Evolutionary conservation across 441 rosid genomes (phyloP), one percentile per base, ranked within the genome.

Genomic region (Syzygium malaccense): DNA sequence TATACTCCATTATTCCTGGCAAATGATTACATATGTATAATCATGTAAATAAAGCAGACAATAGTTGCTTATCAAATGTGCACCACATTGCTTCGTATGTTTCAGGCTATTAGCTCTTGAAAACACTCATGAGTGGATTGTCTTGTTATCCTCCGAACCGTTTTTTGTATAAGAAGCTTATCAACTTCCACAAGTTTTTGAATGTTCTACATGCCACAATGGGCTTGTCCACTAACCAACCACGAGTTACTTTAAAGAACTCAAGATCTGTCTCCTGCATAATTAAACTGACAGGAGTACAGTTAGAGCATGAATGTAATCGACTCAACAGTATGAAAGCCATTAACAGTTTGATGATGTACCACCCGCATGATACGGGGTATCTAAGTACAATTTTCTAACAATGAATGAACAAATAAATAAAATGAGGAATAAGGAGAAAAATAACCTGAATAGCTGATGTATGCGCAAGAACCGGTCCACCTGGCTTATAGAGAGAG

Each of bases 401-500:
- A 75, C 83, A 41, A 41, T 23, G 17, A 41, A 75, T 41, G 18
- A 85, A 85, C 60, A 25, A 85, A 28, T 19, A 13, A 33, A 85
- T 23, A 14, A 85, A 85, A 56, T 6, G 30, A 85, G 30, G 66
- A 66, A 53, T 18, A 41, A 41, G 56, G 41, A 28, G 53, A 85
- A 55, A 54, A 19, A n/a, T 93, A 66, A 96, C 99, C 97, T 94
- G 95, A 87, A 97, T 90, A 92, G 95, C 92, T 53, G 96, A 91
- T 79, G 96, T 92, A 88, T 90, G 90, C 3, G 95, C 97, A 23
- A 96, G 97, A 96, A 90, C 97, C 0, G 91, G 88, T 88, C 99
- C 99, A 85, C 99, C 99, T 26, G 99, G 97, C 90, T 98, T 98
- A 90, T 95, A 95, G 86, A 97, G 94, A 28, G 97, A 96, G 51